Evolutionary conservation across 257 asterid species (phyloP).

Genomic region (Thymus mandschuricus): DNA sequence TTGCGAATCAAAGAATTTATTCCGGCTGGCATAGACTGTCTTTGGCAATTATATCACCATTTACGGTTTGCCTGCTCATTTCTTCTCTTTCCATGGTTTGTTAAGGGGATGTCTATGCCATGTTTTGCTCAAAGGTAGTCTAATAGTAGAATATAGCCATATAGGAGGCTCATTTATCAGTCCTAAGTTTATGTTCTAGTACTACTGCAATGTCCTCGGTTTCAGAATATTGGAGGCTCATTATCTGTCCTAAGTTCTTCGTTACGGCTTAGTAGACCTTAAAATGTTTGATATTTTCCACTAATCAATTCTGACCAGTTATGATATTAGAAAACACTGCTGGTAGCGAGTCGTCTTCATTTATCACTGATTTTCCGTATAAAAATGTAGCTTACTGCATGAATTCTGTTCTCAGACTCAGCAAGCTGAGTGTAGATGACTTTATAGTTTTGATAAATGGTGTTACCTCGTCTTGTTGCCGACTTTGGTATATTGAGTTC

Average conservation of each 20-base stretch:
- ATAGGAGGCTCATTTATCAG: no score
- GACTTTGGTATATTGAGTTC: background rate
- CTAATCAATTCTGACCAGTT: background rate
- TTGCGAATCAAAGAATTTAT: background rate
- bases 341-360: background rate
- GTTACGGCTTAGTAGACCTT: background rate
- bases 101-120: no score
- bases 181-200: background rate
- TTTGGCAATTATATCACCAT: background rate
- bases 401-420: no score
- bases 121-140: no score
- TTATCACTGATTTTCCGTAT: background rate
- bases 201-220: background rate
- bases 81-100: background rate
- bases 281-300: background rate
- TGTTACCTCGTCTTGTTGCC: background rate
- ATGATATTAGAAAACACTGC: background rate
- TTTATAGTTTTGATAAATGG: no score
- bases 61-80: background rate
- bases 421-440: background rate
- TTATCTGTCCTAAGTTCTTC: constrained; percentile 3
- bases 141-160: no score
- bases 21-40: background rate
- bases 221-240: background rate
- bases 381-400: background rate